phyloP scores from a whole-genome alignment of 1,284 basidiomycete species.

The Sporisorium scitamineum region DNA sequence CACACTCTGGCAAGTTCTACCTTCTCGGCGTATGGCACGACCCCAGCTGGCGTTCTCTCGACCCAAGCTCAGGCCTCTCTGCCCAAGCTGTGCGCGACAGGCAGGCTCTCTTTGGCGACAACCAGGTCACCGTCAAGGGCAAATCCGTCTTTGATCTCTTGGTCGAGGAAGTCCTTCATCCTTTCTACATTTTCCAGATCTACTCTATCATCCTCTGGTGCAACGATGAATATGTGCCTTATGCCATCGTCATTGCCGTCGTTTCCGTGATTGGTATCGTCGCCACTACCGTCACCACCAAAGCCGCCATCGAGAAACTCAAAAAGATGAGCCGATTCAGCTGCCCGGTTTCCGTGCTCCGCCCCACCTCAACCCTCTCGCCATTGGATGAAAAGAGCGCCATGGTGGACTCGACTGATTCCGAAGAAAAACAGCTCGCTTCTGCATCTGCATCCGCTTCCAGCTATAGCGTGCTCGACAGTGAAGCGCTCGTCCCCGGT shows the following conservation, averaged over 20 bases:
- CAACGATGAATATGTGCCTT: slow-evolving; percentile 51
- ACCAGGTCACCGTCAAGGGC: slow-evolving; percentile 44
- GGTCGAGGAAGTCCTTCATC: slow-evolving; percentile 51
- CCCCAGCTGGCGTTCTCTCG: slow-evolving; percentile 18
- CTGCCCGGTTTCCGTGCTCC: slow-evolving; percentile 32
- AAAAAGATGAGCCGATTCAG: slow-evolving; percentile 52
- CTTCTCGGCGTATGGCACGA: slow-evolving; percentile 44
- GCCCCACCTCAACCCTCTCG: not conserved
- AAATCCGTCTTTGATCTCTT: slow-evolving; percentile 35
- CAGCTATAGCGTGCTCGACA: slow-evolving; percentile 19
- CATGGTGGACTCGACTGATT: not conserved
- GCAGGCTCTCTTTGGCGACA: slow-evolving; percentile 46
- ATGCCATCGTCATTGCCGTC: slow-evolving; percentile 44
- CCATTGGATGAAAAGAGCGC: slow-evolving; percentile 13
- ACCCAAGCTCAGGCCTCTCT: slow-evolving; percentile 14
- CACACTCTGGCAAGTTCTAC: slow-evolving; percentile 39
- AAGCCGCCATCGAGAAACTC: slow-evolving; percentile 38
- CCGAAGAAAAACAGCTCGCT: slow-evolving; percentile 10
- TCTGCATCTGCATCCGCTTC: not conserved
- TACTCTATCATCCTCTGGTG: slow-evolving; percentile 51
- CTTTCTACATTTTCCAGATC: slow-evolving; percentile 57
- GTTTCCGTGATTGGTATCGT: slow-evolving; percentile 50
- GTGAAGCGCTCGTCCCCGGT: slow-evolving; percentile 49
- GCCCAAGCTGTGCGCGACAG: slow-evolving; percentile 8
- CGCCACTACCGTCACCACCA: slow-evolving; percentile 47